Evolutionary conservation across 2,329 filamentous ascomycete genomes (phyloP), one percentile per base, ranked within the genome.

Genomic region (Venturia effusa): DNA sequence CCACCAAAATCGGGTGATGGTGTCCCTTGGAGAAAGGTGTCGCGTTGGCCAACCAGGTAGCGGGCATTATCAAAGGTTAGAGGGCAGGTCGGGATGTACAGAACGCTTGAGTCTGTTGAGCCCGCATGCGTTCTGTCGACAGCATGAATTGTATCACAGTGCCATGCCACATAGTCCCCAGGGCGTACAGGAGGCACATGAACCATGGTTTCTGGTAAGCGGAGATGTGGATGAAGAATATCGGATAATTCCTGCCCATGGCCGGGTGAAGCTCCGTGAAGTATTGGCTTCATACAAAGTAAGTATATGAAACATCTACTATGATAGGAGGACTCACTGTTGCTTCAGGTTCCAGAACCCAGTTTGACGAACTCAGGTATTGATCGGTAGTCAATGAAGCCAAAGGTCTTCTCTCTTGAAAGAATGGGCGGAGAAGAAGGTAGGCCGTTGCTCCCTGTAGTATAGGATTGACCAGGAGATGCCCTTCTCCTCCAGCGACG

Each of bases 71-170:
- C 76, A 62, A 87, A 83, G 0, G 91, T 96, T 37, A 91, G 80
- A 0, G 92, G 92, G 63, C 89, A 94, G 0, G 90, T 87, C 0
- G 92, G 92, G 64, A 97, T 96, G 70, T 97, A 97, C 66, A 97
- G 71, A 0, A 96, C 92, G 68, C 87, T 92, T 0, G 89, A 91
- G 73, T 97, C 92, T 0, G 78, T 74, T 1, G 76, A 79, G 1
- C 92, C 93, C 1, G 74, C 75, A 72, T 97, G 92, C 0, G 86
- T 79, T 68, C 84, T 87, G 76, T 97, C 92, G 0, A 97, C 92
- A 0, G 90, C 84, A 72, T 96, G 92, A 60, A 95, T 88, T 15
- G 80, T 77, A 66, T 92, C 89, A 72, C 89, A 93, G 72, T 95
- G 90, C 90, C 90, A 83, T 68, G 84, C 79, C 1, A 95, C 86